Base-by-base conservation (phyloP, 1,284 basidiomycete genomes). In the Cystobasidiaceae sp. region DNA sequence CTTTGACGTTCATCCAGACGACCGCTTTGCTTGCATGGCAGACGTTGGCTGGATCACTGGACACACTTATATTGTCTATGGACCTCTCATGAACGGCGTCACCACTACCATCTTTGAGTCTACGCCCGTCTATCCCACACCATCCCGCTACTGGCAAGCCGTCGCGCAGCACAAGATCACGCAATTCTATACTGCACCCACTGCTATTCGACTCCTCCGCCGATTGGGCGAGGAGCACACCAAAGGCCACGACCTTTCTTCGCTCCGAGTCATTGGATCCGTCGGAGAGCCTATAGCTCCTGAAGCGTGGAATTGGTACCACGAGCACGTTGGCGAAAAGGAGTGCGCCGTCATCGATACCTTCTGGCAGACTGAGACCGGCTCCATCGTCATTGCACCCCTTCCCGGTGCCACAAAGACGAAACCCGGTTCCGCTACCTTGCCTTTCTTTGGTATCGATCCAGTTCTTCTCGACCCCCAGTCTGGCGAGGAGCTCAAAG, bases 31-130 rank as follows among this genome's bases (percentile, higher is more conserved):
- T 5, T 98, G 96, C 82, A 94, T 97, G 93, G 94, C 94, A 69
- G 94, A 98, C 76, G 84, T 98, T 64, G 94, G 94, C 73, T 98
- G 94, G 94, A 97, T 98, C 79, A 98, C 94, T 3, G 94, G 94
- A 39, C 94, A 97, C 81, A 90, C 90, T 11, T 93, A 97, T 81
- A 97, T 97, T 76, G 84, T 97, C 71, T 98, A 97, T 78, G 94
- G 96, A 23, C 96, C 96, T 4, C 85, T 97, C 67, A 81, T 84
- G 75, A 81, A 92, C 76, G 94, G 94, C 69, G 87, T 92, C 52
- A 85, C 91, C 15, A 97, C 94, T 21, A 89, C 87, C 71, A 87
- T 97, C 66, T 97, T 97, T 79, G 96, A 97, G 80, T 91, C 89
- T 45, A 98, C 96, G 2, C 94, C 94, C 37, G 86, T 97, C 71